Evolutionary conservation across 495 filamentous ascomycete genomes (phyloP).

Genomic region (Xylaria castorea): DNA sequence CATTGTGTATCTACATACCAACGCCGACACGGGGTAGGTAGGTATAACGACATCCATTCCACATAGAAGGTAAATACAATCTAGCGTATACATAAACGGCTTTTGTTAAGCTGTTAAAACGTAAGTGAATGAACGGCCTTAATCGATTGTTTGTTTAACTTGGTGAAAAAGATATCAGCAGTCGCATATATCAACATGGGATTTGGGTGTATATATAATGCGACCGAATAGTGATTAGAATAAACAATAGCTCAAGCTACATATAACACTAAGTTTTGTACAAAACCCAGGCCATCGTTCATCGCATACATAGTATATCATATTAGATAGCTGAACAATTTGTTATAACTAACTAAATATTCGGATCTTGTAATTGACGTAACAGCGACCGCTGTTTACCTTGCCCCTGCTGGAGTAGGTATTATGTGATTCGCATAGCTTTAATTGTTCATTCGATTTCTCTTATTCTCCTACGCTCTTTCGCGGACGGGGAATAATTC

Average conservation of each 20-base stretch:
- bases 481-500: not conserved
- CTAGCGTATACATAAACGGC: not conserved
- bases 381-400: not conserved
- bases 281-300: not conserved
- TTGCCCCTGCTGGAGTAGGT: not conserved
- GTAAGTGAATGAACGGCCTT: not conserved
- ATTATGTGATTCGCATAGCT: not conserved
- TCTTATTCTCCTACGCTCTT: not conserved
- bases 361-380: not conserved
- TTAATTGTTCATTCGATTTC: not conserved
- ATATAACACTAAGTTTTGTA: not conserved
- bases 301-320: not conserved
- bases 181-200: not conserved
- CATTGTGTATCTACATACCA: no score
- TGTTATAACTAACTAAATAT: not conserved
- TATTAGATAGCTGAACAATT: not conserved
- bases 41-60: not conserved
- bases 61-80: not conserved
- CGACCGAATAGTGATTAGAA: not conserved
- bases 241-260: not conserved
- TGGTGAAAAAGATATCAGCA: not conserved
- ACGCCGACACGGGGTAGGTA: not conserved
- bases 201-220: no score
- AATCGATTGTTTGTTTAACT: not conserved
- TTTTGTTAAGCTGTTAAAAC: not conserved